These are phyloP conservation scores for Aspergillus sp. DNA, from an alignment of 2,329 filamentous ascomycete species.

Conservation along the genomic window DNA sequence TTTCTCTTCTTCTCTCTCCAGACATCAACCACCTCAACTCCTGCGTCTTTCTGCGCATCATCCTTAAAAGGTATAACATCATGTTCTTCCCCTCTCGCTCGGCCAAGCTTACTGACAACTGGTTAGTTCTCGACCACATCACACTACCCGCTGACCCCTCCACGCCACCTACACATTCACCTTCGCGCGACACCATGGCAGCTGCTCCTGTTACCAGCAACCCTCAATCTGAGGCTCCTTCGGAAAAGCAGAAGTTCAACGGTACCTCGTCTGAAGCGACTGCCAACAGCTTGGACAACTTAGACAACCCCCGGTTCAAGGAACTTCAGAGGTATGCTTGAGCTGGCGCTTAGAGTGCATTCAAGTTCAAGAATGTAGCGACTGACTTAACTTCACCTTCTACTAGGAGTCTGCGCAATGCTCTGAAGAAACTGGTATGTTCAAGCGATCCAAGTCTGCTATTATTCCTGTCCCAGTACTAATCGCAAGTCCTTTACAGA, in stretches of 20 bases:
- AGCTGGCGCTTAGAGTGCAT: too few species aligned
- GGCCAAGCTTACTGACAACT: not conserved
- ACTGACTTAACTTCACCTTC: constrained; percentile 10
- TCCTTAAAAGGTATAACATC: not conserved
- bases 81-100: not conserved
- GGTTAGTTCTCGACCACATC: not conserved
- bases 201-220: constrained; percentile 58
- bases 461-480: constrained; percentile 9
- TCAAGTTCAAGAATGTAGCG: constrained; percentile 1
- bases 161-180: constrained; percentile 7
- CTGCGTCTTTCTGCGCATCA: not conserved
- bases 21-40: not conserved
- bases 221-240: constrained; percentile 59
- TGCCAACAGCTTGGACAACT: constrained; percentile 54
- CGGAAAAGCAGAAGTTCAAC: constrained; percentile 60
- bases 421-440: constrained; percentile 89
- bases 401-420: constrained; percentile 75
- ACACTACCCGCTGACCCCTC: not conserved
- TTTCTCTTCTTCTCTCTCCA: not conserved
- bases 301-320: constrained; percentile 73
- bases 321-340: constrained; percentile 77
- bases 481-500: constrained; percentile 33
- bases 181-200: constrained; percentile 45
- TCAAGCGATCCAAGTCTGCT: not conserved
- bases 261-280: constrained; percentile 37